These are phyloP conservation scores for Citeromyces matritensis DNA, from an alignment of 805 yeast genomes.

Conservation along the genomic window DNA sequence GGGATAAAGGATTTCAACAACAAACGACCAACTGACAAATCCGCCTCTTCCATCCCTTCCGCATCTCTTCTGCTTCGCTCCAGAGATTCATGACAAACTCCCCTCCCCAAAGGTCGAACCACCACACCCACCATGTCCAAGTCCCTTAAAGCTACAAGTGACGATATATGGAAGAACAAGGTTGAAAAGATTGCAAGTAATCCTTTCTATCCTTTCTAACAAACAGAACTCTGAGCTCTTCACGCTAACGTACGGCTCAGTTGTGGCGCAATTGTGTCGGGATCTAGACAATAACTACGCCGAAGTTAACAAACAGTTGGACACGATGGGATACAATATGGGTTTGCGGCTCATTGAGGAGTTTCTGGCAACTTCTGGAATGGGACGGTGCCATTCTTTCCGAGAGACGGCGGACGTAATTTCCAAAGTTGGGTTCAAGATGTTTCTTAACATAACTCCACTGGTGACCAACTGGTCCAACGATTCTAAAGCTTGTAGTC, in stretches of 20 bases:
- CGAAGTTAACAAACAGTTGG: slow-evolving; percentile 73
- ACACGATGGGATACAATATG: slow-evolving; percentile 89
- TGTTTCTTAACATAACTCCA: slow-evolving; percentile 77
- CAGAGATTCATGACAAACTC: too few relatives aligned
- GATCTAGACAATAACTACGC: slow-evolving; percentile 65
- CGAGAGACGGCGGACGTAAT: slow-evolving; percentile 81
- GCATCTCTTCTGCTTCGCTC: too few relatives aligned
- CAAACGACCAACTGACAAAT: too few relatives aligned
- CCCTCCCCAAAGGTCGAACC: not conserved
- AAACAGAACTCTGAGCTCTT: slow-evolving; percentile 74
- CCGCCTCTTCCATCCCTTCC: too few relatives aligned
- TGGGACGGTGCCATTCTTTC: slow-evolving; percentile 66
- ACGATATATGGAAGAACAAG: slow-evolving; percentile 82
- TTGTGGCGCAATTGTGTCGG: slow-evolving; percentile 80
- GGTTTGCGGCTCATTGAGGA: slow-evolving; percentile 89
- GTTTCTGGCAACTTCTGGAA: slow-evolving; percentile 77
- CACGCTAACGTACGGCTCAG: slow-evolving; percentile 89
- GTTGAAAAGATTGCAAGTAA: slow-evolving; percentile 68
- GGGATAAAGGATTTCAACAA: too few relatives aligned
- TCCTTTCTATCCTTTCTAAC: slow-evolving; percentile 3
- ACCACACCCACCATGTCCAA: slow-evolving; percentile 17
- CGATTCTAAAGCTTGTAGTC: slow-evolving; percentile 61
- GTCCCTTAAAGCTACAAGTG: slow-evolving; percentile 41
- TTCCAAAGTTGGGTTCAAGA: slow-evolving; percentile 78
- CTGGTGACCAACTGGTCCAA: slow-evolving; percentile 57